Evolutionary conservation across 2,329 filamentous ascomycete genomes (phyloP).

Genomic region (Parascedosporium putredinis): DNA sequence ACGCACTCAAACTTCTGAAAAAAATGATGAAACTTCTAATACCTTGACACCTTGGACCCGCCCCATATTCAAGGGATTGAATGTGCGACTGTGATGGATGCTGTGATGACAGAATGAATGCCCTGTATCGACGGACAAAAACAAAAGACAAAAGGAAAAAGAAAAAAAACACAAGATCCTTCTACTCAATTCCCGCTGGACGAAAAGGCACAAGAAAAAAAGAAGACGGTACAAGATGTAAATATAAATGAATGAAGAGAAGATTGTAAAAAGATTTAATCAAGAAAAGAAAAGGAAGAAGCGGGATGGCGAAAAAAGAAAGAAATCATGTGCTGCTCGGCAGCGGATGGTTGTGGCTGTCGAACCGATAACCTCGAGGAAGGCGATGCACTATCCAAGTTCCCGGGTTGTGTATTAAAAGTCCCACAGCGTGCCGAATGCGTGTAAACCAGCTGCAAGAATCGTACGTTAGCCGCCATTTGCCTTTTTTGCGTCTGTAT

Average conservation of each 20-base stretch:
- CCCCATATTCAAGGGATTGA: too few species aligned
- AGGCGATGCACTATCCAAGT: constrained; percentile 1
- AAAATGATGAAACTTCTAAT: too few species aligned
- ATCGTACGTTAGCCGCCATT: too few species aligned
- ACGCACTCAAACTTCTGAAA: too few species aligned
- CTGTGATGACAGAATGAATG: background rate
- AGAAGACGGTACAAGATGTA: too few species aligned
- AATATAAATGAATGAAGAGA: too few species aligned
- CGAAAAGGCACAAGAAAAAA: too few species aligned
- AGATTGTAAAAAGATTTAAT: too few species aligned
- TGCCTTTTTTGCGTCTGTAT: too few species aligned
- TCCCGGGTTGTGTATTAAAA: constrained; percentile 18
- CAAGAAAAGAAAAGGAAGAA: background rate
- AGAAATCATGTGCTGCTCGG: background rate
- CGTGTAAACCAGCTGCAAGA: constrained; percentile 25
- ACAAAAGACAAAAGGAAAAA: background rate
- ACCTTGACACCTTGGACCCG: background rate
- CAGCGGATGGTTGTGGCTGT: background rate
- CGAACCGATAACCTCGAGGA: background rate
- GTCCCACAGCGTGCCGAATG: constrained; percentile 29
- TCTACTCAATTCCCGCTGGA: background rate
- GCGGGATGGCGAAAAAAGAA: background rate
- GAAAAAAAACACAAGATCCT: background rate
- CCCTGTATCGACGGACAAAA: background rate
- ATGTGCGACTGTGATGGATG: background rate